These are phyloP conservation scores for Tetramitus jugosus DNA, from an alignment of 208 protist genomes.

Conservation along the genomic window DNA sequence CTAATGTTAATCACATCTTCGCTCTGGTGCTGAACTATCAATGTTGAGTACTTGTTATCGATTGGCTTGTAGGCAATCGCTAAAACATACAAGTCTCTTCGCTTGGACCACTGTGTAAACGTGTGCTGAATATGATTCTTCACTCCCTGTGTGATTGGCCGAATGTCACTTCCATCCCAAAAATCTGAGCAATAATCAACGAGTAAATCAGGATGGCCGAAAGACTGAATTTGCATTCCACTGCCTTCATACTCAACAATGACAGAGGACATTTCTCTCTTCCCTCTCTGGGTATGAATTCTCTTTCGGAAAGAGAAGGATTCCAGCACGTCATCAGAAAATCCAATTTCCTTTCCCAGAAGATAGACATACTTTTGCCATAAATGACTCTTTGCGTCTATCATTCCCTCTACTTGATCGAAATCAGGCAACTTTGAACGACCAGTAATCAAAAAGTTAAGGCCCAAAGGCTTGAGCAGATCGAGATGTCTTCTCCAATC, in stretches of 20 bases:
- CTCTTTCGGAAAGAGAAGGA: slow-evolving; percentile 30
- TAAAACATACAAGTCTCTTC: slow-evolving; percentile 32
- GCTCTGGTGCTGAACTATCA: no score
- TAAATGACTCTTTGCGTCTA: slow-evolving; percentile 16
- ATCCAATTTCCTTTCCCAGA: slow-evolving; percentile 49
- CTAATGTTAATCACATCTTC: background rate
- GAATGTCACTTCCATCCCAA: slow-evolving; percentile 18
- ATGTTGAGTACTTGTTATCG: slow-evolving; percentile 22
- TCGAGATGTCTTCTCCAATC: background rate
- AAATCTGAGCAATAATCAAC: slow-evolving; percentile 19
- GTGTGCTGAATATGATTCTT: slow-evolving; percentile 22
- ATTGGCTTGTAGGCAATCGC: slow-evolving; percentile 33
- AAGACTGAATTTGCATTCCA: slow-evolving; percentile 21
- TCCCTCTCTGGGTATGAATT: slow-evolving; percentile 38
- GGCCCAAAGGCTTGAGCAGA: background rate
- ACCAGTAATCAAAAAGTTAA: background rate
- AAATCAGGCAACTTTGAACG: background rate
- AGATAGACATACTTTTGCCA: slow-evolving; percentile 46
- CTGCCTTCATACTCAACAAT: slow-evolving; percentile 21
- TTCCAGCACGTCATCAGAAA: slow-evolving; percentile 35
- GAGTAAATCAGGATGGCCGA: slow-evolving; percentile 3
- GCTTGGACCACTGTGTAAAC: slow-evolving; percentile 28
- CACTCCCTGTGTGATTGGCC: background rate
- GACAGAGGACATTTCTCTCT: slow-evolving; percentile 11
- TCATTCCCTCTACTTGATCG: slow-evolving; percentile 6